These are phyloP conservation scores for Neurospora sp. DNA, from an alignment of 495 filamentous ascomycete genomes.

Conservation along the genomic window DNA sequence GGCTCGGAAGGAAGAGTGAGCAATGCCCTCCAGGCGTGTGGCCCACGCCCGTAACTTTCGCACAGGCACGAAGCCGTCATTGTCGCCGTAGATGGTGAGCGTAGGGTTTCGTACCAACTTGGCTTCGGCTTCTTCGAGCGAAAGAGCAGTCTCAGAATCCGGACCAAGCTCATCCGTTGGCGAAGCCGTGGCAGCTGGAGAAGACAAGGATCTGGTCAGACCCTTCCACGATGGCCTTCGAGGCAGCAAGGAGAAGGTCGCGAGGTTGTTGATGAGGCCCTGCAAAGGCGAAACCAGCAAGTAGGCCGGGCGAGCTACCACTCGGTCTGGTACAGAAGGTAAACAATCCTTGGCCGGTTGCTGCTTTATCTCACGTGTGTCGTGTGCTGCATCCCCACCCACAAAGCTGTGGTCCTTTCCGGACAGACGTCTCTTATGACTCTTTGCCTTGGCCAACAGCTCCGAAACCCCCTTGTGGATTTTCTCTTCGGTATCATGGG, in stretches of 20 bases:
- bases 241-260: constrained; percentile 40
- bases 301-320: constrained; percentile 44
- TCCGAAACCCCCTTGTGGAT: constrained; percentile 31
- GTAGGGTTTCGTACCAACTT: constrained; percentile 50
- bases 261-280: constrained; percentile 47
- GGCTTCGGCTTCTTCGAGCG: constrained; percentile 24
- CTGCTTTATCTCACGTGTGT: constrained; percentile 6
- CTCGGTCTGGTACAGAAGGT: constrained; percentile 13
- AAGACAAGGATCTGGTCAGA: background rate
- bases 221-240: constrained; percentile 5
- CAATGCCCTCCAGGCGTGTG: constrained; percentile 36
- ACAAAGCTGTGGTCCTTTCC: background rate
- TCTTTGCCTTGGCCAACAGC: constrained; percentile 25
- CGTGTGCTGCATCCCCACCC: background rate
- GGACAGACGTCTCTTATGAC: constrained; percentile 10
- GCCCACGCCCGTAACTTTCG: constrained; percentile 64
- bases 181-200: background rate
- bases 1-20: constrained; percentile 35
- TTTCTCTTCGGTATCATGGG: constrained; percentile 24
- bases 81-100: constrained; percentile 67
- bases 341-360: constrained; percentile 11
- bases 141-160: background rate
- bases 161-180: constrained; percentile 1
- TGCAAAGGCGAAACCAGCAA: constrained; percentile 74
- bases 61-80: constrained; percentile 64